Conservation (phyloP, 495 filamentous ascomycete genomes). For the Neurospora terricola region DNA sequence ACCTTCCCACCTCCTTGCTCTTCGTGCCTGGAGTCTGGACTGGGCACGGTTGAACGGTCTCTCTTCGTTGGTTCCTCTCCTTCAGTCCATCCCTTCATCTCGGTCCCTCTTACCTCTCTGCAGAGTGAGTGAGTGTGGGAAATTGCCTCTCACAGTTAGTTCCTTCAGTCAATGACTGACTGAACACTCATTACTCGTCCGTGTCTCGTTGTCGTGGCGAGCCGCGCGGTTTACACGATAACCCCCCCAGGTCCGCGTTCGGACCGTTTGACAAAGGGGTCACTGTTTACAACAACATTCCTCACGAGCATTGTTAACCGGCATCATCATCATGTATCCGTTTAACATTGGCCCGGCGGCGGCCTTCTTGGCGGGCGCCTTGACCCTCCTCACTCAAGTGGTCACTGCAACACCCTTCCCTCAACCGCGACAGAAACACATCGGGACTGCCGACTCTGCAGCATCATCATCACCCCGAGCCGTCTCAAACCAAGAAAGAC, state of each 20-base stretch:
- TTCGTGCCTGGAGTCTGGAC: neutral
- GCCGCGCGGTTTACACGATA: neutral
- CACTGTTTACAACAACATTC: neutral
- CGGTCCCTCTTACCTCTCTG: neutral
- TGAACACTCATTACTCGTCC: neutral
- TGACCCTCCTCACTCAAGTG: conserved; percentile 1
- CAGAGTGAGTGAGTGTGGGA: neutral
- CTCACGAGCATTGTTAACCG: neutral
- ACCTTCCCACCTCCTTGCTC: neutral
- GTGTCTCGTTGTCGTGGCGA: neutral
- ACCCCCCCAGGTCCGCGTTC: neutral
- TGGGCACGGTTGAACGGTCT: neutral
- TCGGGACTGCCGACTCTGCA: neutral
- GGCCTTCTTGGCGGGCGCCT: neutral
- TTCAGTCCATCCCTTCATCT: neutral
- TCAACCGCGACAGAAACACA: neutral
- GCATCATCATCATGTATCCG: neutral
- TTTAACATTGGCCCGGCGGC: neutral
- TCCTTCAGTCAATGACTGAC: neutral
- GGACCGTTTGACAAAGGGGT: neutral
- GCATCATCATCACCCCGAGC: conserved; percentile 9
- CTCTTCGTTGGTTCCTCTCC: neutral
- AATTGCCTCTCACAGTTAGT: neutral
- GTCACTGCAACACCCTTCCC: neutral
- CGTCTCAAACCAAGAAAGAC: conserved; percentile 26